These are phyloP conservation scores for Cunninghamia lanceolata DNA, from an alignment of 75 land plant species.

Conservation along the genomic window DNA sequence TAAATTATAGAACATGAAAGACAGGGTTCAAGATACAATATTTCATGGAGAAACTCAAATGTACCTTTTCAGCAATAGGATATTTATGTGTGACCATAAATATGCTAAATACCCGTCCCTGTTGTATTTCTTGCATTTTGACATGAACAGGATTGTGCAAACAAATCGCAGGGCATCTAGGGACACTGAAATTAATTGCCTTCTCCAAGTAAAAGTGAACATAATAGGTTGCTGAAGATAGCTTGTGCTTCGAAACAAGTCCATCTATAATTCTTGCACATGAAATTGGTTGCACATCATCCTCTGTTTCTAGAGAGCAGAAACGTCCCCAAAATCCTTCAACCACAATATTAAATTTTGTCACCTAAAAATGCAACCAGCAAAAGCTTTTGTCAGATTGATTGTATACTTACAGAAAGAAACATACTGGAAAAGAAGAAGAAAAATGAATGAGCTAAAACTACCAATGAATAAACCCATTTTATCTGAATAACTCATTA, in stretches of 20 bases:
- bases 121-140: constrained; percentile 1
- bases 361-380: constrained; percentile 17
- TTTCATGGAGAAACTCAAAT: neutral
- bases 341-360: constrained; percentile 23
- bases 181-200: constrained; percentile 15
- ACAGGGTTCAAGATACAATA: neutral
- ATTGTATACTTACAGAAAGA: neutral
- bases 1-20: neutral
- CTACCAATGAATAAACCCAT: neutral
- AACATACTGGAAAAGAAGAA: neutral
- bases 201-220: constrained; percentile 24
- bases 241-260: constrained; percentile 9
- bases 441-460: neutral
- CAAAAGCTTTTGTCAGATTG: neutral
- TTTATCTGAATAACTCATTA: neutral
- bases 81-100: constrained; percentile 28
- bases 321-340: constrained; percentile 18
- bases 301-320: neutral
- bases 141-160: constrained; percentile 3
- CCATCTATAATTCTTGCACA: constrained; percentile 19
- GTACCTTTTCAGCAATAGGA: constrained; percentile 18
- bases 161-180: constrained; percentile 14
- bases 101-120: constrained; percentile 14
- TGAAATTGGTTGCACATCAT: constrained; percentile 17
- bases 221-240: constrained; percentile 19